These are phyloP conservation scores for Lactifluus hygrophoroides DNA, from an alignment of 768 basidiomycete genomes.

Conservation along the genomic window DNA sequence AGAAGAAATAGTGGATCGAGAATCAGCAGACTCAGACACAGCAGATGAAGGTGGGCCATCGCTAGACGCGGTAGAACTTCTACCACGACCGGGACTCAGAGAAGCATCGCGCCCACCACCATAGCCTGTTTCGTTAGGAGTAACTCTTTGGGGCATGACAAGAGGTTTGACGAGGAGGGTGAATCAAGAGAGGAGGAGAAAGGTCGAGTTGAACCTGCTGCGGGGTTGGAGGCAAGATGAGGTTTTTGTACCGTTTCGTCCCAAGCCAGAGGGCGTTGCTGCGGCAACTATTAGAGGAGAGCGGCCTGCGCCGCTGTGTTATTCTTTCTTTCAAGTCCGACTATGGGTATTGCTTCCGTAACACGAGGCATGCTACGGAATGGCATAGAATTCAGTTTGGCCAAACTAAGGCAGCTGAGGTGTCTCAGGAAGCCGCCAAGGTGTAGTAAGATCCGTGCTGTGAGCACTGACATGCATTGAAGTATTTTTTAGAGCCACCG, in stretches of 20 bases:
- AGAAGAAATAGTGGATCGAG: conserved; percentile 26
- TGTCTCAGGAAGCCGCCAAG: neutral
- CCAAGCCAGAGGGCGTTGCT: neutral
- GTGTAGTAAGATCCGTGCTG: neutral
- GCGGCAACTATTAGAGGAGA: neutral
- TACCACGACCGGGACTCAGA: too few relatives aligned
- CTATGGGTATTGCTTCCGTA: neutral
- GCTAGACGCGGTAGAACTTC: too few relatives aligned
- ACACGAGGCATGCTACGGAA: too few relatives aligned
- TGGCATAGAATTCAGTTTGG: neutral
- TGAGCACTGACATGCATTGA: neutral
- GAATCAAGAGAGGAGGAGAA: neutral
- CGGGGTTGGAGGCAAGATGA: neutral
- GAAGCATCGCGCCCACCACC: too few relatives aligned
- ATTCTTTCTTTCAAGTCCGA: neutral
- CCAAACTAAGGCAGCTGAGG: neutral
- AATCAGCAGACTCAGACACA: neutral
- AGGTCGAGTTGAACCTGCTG: neutral
- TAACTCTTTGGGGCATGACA: neutral
- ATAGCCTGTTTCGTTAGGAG: neutral
- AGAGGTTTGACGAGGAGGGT: neutral
- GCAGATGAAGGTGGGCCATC: conserved; percentile 28
- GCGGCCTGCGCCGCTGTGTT: neutral
- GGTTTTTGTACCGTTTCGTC: neutral
- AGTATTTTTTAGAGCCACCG: neutral